Percentiles rank a stretch among this genome's conserved stretches.
phyloP scores from a whole-genome alignment of 164 flowering plant species.

The Litsea cubeba region DNA sequence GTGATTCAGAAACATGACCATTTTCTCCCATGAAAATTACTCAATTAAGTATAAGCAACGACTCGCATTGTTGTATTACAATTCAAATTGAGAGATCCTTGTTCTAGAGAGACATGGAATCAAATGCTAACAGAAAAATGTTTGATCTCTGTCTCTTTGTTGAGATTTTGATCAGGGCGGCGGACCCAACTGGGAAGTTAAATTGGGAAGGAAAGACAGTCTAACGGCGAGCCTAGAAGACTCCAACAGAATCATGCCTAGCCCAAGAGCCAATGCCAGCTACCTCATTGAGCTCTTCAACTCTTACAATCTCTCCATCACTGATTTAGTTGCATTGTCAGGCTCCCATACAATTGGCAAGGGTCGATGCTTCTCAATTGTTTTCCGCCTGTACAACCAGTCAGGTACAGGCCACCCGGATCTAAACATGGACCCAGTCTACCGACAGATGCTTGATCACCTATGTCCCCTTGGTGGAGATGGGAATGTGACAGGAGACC shows the following conservation, averaged over 20 bases:
- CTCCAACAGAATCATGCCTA: conserved; percentile 79
- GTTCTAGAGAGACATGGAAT: too few relatives aligned
- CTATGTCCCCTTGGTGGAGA: conserved; percentile 75
- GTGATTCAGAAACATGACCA: too few relatives aligned
- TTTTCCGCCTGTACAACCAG: conserved; percentile 83
- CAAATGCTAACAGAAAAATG: too few relatives aligned
- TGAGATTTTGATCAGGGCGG: conserved; percentile 44
- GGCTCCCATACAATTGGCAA: conserved; percentile 89
- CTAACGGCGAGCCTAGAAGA: conserved; percentile 74
- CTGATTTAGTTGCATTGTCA: conserved; percentile 82
- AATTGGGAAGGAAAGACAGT: conserved; percentile 72
- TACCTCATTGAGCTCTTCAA: conserved; percentile 53
- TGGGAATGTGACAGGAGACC: conserved; percentile 53
- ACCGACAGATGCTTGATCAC: conserved; percentile 37
- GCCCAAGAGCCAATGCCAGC: conserved; percentile 78
- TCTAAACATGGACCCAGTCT: conserved; percentile 62
- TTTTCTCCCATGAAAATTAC: too few relatives aligned
- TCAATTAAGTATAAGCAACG: too few relatives aligned
- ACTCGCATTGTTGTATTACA: too few relatives aligned
- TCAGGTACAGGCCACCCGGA: conserved; percentile 79
- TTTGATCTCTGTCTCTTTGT: too few relatives aligned
- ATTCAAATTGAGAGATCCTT: too few relatives aligned
- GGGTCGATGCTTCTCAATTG: conserved; percentile 78
- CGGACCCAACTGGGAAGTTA: conserved; percentile 88
- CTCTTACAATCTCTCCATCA: conserved; percentile 51